Conservation (phyloP, 306 rosid genomes). For the Castanospermum australe region DNA sequence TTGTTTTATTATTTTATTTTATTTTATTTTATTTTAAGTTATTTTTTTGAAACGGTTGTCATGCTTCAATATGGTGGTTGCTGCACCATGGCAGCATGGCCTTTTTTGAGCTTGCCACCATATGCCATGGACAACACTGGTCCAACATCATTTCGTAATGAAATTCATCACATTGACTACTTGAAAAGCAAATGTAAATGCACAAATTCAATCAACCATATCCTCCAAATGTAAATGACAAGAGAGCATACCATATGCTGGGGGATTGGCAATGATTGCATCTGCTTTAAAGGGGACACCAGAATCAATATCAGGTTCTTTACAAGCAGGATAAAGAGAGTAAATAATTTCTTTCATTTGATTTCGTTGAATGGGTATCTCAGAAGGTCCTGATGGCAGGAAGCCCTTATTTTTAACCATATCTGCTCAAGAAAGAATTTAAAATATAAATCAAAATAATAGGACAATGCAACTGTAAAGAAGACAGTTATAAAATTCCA, state of each 20-base stretch:
- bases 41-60: no score
- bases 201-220: constrained; percentile 6
- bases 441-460: constrained; percentile 6
- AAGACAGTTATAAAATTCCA: constrained; percentile 6
- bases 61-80: no score
- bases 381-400: constrained; percentile 98
- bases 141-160: background rate
- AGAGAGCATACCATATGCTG: constrained; percentile 79
- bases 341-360: constrained; percentile 90
- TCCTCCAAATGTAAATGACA: background rate
- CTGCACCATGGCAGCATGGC: background rate
- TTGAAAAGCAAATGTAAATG: background rate
- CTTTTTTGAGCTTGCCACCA: background rate
- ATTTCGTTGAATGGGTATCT: constrained; percentile 85
- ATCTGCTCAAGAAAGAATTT: constrained; percentile 54
- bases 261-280: constrained; percentile 98
- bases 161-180: background rate
- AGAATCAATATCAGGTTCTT: constrained; percentile 85
- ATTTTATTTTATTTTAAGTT: no score
- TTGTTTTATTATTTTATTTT: no score
- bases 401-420: constrained; percentile 99
- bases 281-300: constrained; percentile 78
- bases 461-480: background rate
- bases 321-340: constrained; percentile 89
- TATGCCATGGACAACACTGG: background rate